phyloP scores from a whole-genome alignment of 1,139 yeast species.

The Kodamaea ohmeri region DNA sequence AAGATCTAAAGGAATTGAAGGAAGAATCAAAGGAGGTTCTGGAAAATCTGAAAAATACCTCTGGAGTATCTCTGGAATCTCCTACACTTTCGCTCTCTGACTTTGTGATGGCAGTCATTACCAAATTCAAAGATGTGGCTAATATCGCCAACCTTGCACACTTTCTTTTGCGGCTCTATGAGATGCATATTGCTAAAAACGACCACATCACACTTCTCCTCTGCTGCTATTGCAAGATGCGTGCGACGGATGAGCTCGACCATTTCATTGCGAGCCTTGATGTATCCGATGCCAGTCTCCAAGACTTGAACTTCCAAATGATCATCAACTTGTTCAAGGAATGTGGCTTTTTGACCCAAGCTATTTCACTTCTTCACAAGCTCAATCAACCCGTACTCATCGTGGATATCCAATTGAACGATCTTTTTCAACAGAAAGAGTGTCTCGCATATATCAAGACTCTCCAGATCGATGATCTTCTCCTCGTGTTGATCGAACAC shows the following conservation, averaged over 20 bases:
- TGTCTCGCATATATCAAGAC: slow-evolving; percentile 69
- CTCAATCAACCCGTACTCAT: slow-evolving; percentile 73
- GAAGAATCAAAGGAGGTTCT: not conserved
- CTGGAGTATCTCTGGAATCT: too few species aligned
- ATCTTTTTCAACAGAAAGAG: slow-evolving; percentile 58
- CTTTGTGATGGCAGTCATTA: slow-evolving; percentile 73
- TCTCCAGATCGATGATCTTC: slow-evolving; percentile 72
- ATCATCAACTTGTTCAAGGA: slow-evolving; percentile 76
- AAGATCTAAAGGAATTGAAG: not conserved
- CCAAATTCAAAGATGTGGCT: slow-evolving; percentile 82
- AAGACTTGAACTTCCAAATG: slow-evolving; percentile 63
- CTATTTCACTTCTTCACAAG: slow-evolving; percentile 66
- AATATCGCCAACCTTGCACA: slow-evolving; percentile 63
- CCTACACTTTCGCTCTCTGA: slow-evolving; percentile 33
- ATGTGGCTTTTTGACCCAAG: slow-evolving; percentile 67
- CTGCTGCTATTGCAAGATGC: slow-evolving; percentile 81
- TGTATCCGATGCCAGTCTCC: slow-evolving; percentile 18
- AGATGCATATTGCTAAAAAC: slow-evolving; percentile 51
- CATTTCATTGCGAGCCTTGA: slow-evolving; percentile 51
- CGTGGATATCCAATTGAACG: slow-evolving; percentile 72
- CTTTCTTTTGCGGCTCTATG: slow-evolving; percentile 60
- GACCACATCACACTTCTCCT: slow-evolving; percentile 82
- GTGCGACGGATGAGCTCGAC: slow-evolving; percentile 56
- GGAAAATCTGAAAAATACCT: slow-evolving; percentile 3
- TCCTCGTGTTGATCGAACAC: slow-evolving; percentile 65